Evolutionary conservation across 1,284 basidiomycete species (phyloP).

Genomic region (Ceraceosorus guamensis): DNA sequence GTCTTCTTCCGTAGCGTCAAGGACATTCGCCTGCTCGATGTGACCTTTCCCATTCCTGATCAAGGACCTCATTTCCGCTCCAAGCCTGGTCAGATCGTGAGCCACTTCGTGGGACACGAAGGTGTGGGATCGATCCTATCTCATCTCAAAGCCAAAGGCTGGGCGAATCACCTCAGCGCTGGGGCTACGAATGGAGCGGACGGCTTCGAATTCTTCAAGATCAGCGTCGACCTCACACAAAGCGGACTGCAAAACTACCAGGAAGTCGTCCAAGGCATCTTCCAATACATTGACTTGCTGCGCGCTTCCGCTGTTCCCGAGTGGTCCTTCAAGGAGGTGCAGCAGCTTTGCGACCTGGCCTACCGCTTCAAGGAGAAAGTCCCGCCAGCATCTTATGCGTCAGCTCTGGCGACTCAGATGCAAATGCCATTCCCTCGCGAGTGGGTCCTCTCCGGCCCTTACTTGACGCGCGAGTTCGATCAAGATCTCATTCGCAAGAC

Average conservation of each 20-base stretch:
- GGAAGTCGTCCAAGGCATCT: conserved; percentile 64
- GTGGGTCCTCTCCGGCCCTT: conserved; percentile 67
- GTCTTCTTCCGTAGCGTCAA: conserved; percentile 84
- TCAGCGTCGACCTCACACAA: conserved; percentile 71
- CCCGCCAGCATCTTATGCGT: conserved; percentile 71
- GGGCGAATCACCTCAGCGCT: conserved; percentile 72
- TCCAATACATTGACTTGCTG: conserved; percentile 84
- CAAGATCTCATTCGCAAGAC: conserved; percentile 60
- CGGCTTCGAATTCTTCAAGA: conserved; percentile 83
- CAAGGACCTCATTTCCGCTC: conserved; percentile 65
- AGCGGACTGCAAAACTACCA: conserved; percentile 82
- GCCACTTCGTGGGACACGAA: conserved; percentile 90
- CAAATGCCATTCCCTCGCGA: conserved; percentile 72
- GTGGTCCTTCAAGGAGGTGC: conserved; percentile 73
- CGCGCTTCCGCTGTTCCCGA: conserved; percentile 61
- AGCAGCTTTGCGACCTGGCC: conserved; percentile 64
- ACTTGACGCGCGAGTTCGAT: conserved; percentile 71
- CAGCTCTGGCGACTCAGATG: conserved; percentile 69
- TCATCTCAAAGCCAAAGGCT: conserved; percentile 83
- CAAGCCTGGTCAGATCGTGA: conserved; percentile 71
- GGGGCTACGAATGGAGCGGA: conserved; percentile 63
- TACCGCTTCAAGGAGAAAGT: conserved; percentile 87
- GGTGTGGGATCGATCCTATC: conserved; percentile 87
- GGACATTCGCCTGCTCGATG: conserved; percentile 76
- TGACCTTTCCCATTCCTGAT: conserved; percentile 68